phyloP scores from a whole-genome alignment of 768 basidiomycete genomes.

The Porphyrellus cyaneotinctus region DNA sequence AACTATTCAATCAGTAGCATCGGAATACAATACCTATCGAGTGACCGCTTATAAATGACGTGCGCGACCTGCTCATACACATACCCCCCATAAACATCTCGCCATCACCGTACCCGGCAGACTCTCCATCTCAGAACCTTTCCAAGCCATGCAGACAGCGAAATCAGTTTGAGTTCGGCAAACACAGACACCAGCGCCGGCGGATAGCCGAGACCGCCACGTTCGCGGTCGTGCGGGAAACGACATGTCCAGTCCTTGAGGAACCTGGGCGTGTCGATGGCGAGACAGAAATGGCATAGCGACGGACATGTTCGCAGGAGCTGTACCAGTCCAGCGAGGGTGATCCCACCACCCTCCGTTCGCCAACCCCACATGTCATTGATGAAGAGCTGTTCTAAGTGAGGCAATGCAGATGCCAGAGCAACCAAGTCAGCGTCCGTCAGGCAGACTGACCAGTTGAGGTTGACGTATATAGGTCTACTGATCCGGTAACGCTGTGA shows the following conservation, averaged over 20 bases:
- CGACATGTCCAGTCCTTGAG: background rate
- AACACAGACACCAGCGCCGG: background rate
- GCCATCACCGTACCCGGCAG: background rate
- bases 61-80: background rate
- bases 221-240: background rate
- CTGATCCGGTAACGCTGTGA: too few species aligned
- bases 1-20: too few species aligned
- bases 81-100: background rate
- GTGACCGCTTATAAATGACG: too few species aligned
- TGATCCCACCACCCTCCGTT: too few species aligned
- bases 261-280: background rate
- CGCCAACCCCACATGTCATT: too few species aligned
- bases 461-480: too few species aligned
- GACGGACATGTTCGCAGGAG: background rate
- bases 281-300: background rate
- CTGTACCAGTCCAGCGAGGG: background rate
- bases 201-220: background rate
- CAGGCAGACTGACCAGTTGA: too few species aligned
- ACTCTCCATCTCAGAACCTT: background rate
- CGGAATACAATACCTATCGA: too few species aligned
- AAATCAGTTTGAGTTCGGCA: background rate
- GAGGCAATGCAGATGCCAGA: too few species aligned
- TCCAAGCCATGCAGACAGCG: background rate
- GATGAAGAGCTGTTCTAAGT: too few species aligned
- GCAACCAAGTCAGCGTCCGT: too few species aligned